phyloP scores from a whole-genome alignment of 2,329 filamentous ascomycete species.

The Fonsecaea monophora region DNA sequence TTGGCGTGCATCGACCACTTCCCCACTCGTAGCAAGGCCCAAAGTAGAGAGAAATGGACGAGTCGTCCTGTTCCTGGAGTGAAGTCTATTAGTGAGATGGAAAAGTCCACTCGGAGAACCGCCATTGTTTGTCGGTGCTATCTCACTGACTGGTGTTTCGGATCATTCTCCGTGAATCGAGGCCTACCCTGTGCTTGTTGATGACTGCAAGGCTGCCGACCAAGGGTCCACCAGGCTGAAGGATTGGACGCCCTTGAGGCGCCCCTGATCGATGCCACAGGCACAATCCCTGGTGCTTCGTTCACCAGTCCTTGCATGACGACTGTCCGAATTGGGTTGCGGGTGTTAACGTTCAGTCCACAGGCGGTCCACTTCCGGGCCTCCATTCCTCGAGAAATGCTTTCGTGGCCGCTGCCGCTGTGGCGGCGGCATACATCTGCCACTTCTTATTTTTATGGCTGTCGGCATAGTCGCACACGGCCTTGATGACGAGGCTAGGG shows the following conservation, averaged over 20 bases:
- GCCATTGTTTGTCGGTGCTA: neutral
- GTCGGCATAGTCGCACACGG: slow-evolving; percentile 35
- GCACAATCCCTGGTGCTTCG: neutral
- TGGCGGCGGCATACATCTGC: slow-evolving; percentile 30
- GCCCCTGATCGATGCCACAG: neutral
- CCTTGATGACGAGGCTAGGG: slow-evolving; percentile 35
- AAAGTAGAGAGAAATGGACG: neutral
- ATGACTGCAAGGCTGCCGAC: neutral
- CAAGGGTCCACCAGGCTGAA: neutral
- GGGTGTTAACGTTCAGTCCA: neutral
- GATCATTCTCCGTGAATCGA: neutral
- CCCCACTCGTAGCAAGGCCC: neutral
- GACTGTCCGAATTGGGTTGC: neutral
- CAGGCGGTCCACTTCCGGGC: neutral
- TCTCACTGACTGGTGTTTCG: neutral
- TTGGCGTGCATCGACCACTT: neutral
- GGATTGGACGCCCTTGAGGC: neutral
- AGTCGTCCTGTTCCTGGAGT: neutral
- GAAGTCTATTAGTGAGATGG: neutral
- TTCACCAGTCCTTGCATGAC: neutral
- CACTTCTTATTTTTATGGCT: slow-evolving; percentile 33
- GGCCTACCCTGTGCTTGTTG: neutral
- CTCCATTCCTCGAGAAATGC: slow-evolving; percentile 15
- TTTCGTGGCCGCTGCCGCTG: slow-evolving; percentile 26
- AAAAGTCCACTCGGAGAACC: neutral